Evolutionary conservation across 2,329 filamentous ascomycete genomes (phyloP), one percentile per base, ranked within the genome.

Genomic region (Diplodia corticola): DNA sequence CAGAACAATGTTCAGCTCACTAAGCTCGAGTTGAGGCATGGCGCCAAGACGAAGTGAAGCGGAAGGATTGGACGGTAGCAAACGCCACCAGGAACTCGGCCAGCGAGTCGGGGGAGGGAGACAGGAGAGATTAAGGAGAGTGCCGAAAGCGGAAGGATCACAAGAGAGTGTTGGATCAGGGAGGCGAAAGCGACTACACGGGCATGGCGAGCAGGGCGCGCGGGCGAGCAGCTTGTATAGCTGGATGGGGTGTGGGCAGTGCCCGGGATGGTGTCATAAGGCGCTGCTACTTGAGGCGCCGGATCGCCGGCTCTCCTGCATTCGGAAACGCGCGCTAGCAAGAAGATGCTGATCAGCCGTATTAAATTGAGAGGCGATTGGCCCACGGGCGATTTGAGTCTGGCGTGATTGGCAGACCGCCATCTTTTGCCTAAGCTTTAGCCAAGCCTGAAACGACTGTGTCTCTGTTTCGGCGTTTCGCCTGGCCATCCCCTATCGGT

Each of bases 1-100:
- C 37, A 82, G 73, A 49, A 85, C 81, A n/a, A 85, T 77, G 69
- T 86, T 86, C 66, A 86, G 79, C 69, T 85, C 83, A 55, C 80
- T 83, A 13, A 84, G 70, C 53, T 83, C 80, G 57, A 85, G 78
- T 24, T 78, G 78, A 61, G 81, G 81, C 81, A 83, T 83, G 51
- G 72, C 66, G 17, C 53, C 2, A 1, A 17, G 30, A 22, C 1
- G 30, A 2, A 54, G 17, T 22, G 30, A 24, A 3, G 9, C 5
- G 12, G 17, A 48, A 59, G 22, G 22, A 44, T 5, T 13, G 22
- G 35, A 44, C 17, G 35, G 35, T 22, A 54, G 40, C n/a, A 24
- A 54, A 35, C 7, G 12, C n/a, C 7, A 53, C 22, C 49, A 9
- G 15, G 10, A 49, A 7, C 57, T 61, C 57, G 57, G 2, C 57